Evolutionary conservation across 2,329 filamentous ascomycete species (phyloP), one percentile per base, ranked within the genome.

Genomic region (Phaeosphaeria sp.): DNA sequence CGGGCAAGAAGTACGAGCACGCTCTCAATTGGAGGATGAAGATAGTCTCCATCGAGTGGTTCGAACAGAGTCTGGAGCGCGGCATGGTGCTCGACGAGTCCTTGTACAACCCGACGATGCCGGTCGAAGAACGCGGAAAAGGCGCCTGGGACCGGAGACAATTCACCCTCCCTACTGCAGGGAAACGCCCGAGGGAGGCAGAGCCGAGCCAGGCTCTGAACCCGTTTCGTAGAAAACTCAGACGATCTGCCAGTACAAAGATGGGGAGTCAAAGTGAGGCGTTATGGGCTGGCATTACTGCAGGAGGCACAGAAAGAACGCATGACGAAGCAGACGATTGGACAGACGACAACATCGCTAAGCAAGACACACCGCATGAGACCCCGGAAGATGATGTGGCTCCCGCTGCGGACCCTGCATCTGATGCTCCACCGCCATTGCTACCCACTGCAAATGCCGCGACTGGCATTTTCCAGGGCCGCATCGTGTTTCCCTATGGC

Each of bases 221-320:
- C 4, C 68, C 71, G 4, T 66, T 67, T 23, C 87, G 87, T 61
- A 86, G 93, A 64, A 98, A 97, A 79, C 79, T 99, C 64, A 88
- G 95, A 65, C 90, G 93, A 69, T 93, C 91, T 6, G 91, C 93
- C 21, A 97, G 93, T 76, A 88, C 90, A 72, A 94, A 92, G 74
- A 81, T 98, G 30, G 89, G 85, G 56, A 90, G 84, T 50, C 93
- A 97, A 69, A 90, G 89, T 65, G 88, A 93, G 67, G 88, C 87
- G 25, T 84, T 98, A n/a, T 98, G 94, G 94, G 90, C 90, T 5
- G 92, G 96, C 68, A 96, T 99, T 58, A 85, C 95, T 22, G 87
- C 70, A 44, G 71, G 62, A 7, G 68, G 70, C 53, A 65, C 71
- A 47, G 66, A 73, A 18, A 65, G 52, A 46, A 67, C 61, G 43